phyloP scores from a whole-genome alignment of 768 basidiomycete genomes.

The Calocybe cyanea region DNA sequence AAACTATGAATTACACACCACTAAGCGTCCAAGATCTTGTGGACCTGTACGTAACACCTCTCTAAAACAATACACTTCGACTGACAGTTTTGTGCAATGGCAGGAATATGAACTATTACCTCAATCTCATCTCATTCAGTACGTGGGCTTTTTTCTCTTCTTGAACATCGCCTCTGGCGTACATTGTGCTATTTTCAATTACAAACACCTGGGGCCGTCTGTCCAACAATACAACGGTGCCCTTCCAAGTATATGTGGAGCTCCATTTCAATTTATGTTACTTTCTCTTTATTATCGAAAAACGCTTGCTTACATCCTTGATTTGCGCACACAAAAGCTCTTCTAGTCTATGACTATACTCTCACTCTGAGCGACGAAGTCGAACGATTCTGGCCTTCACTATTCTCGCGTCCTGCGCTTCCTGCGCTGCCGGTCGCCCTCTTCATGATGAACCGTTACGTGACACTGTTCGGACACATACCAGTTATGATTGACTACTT shows the following conservation, averaged over 20 bases:
- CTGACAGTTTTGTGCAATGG: background rate
- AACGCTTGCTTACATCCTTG: background rate
- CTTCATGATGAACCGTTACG: conserved; percentile 35
- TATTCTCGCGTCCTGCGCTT: conserved; percentile 1
- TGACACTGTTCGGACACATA: conserved; percentile 26
- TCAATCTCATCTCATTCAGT: conserved; percentile 10
- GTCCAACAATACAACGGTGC: background rate
- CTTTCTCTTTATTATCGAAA: too few relatives aligned
- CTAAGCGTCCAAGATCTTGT: conserved; percentile 1
- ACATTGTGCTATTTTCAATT: background rate
- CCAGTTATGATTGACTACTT: conserved; percentile 24
- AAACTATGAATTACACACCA: conserved; percentile 5
- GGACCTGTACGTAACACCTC: conserved; percentile 2
- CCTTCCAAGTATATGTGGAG: background rate
- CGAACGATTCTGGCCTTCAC: conserved; percentile 32
- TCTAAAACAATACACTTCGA: background rate
- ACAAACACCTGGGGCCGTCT: too few relatives aligned
- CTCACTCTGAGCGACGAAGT: conserved; percentile 35
- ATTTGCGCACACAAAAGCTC: conserved; percentile 10
- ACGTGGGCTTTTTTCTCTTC: background rate
- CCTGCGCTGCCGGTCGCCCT: conserved; percentile 21
- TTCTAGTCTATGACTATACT: conserved; percentile 34
- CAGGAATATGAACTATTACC: conserved; percentile 6
- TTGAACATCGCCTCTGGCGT: too few relatives aligned
- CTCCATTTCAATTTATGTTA: too few relatives aligned